Conservation (phyloP, 805 yeast genomes). For the Myxozyma sirexii region DNA sequence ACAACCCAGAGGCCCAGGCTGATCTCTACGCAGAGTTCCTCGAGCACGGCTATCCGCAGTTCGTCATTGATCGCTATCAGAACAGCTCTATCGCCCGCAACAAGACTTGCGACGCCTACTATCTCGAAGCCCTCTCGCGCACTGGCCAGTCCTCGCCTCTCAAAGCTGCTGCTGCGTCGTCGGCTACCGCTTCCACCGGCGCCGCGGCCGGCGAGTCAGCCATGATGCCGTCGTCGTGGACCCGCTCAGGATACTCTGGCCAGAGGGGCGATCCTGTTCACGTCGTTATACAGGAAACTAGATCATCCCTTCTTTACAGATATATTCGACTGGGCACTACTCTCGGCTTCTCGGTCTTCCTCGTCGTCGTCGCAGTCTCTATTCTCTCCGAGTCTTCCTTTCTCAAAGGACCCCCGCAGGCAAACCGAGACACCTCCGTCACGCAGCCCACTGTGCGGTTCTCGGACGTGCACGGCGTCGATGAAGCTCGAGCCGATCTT, state of each 20-base stretch:
- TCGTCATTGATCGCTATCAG: conserved; percentile 92
- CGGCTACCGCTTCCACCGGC: no score
- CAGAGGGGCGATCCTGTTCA: conserved; percentile 82
- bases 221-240: conserved; percentile 17
- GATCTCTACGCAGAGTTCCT: conserved; percentile 76
- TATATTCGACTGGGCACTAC: conserved; percentile 91
- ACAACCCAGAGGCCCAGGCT: conserved; percentile 74
- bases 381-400: conserved; percentile 81
- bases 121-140: conserved; percentile 72
- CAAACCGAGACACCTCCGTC: conserved; percentile 79
- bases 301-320: conserved; percentile 72
- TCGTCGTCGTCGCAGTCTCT: conserved; percentile 74
- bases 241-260: conserved; percentile 46
- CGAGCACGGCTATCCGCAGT: conserved; percentile 87
- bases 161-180: not conserved
- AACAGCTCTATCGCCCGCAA: conserved; percentile 89
- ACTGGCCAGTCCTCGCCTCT: conserved; percentile 53
- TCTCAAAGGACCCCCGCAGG: conserved; percentile 64
- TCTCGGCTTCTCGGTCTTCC: conserved; percentile 76
- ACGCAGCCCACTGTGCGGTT: conserved; percentile 83
- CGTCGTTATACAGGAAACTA: conserved; percentile 88
- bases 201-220: not conserved
- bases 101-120: conserved; percentile 74
- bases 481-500: conserved; percentile 95
- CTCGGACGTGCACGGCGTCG: conserved; percentile 94